Conservation (phyloP, 2,329 filamentous ascomycete genomes). For the Allantophomopsis lycopodina region DNA sequence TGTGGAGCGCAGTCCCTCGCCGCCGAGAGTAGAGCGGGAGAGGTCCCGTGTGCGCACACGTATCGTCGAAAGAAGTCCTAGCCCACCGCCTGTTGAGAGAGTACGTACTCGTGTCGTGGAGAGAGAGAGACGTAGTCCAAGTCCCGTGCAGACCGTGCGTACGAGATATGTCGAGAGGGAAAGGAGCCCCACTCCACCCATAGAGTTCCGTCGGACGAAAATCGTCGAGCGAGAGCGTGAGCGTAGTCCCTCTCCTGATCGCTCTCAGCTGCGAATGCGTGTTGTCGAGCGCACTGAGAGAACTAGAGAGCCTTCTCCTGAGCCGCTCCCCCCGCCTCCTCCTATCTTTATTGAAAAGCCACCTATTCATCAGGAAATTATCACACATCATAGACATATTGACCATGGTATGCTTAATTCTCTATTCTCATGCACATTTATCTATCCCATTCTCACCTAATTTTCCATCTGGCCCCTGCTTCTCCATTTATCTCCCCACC, state of each 20-base stretch:
- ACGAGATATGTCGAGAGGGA: too few relatives aligned
- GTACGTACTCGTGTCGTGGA: slow-evolving; percentile 8
- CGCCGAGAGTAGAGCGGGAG: slow-evolving; percentile 2
- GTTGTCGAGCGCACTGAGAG: background rate
- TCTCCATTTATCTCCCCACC: too few relatives aligned
- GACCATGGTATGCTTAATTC: slow-evolving; percentile 58
- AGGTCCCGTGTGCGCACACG: slow-evolving; percentile 9
- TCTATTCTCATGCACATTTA: too few relatives aligned
- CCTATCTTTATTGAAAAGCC: slow-evolving; percentile 54
- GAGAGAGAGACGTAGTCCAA: slow-evolving; percentile 3
- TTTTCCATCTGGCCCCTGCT: too few relatives aligned
- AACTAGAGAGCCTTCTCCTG: slow-evolving; percentile 5
- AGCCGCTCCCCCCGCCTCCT: slow-evolving; percentile 23
- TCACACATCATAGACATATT: slow-evolving; percentile 77
- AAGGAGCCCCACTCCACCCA: too few relatives aligned
- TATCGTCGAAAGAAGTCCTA: slow-evolving; percentile 12
- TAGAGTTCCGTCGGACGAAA: too few relatives aligned
- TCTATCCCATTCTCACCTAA: too few relatives aligned
- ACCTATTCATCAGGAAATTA: slow-evolving; percentile 76
- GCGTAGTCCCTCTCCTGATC: background rate
- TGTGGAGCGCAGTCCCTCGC: slow-evolving; percentile 3
- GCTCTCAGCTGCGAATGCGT: background rate
- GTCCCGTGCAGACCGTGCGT: too few relatives aligned
- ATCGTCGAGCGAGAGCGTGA: background rate
- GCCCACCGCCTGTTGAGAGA: slow-evolving; percentile 5